Conservation (phyloP, 441 rosid species). For the Jatropha podagrica region DNA sequence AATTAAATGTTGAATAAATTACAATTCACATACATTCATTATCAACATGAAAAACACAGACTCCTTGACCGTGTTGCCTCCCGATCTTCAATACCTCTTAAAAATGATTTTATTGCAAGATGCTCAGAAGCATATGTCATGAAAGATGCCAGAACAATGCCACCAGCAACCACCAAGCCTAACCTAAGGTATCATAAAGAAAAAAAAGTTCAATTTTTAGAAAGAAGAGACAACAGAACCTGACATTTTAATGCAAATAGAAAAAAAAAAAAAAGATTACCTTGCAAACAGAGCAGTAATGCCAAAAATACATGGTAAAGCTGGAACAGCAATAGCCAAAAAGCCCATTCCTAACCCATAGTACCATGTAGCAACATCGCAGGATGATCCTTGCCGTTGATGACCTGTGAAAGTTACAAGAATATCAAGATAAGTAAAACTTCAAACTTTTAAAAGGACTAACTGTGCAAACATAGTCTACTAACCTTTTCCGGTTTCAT, state of each 20-base stretch:
- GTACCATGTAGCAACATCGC: conserved; percentile 53
- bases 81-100: conserved; percentile 68
- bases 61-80: conserved; percentile 50
- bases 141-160: conserved; percentile 75
- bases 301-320: conserved; percentile 76
- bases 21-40: conserved; percentile 18
- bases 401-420: conserved; percentile 53
- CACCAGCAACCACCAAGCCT: conserved; percentile 81
- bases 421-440: conserved; percentile 5
- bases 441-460: background rate
- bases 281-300: conserved; percentile 84
- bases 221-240: background rate
- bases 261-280: conserved; percentile 35
- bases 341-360: conserved; percentile 77
- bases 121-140: conserved; percentile 90
- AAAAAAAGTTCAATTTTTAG: background rate
- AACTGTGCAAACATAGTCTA: background rate
- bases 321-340: conserved; percentile 66
- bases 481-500: conserved; percentile 80
- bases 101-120: conserved; percentile 64
- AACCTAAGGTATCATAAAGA: conserved; percentile 33
- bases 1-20: conserved; percentile 17
- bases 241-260: background rate
- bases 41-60: conserved; percentile 45
- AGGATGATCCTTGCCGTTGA: conserved; percentile 57